phyloP scores from a whole-genome alignment of 23 red algal genomes.

The Gracilaria vermiculophylla region DNA sequence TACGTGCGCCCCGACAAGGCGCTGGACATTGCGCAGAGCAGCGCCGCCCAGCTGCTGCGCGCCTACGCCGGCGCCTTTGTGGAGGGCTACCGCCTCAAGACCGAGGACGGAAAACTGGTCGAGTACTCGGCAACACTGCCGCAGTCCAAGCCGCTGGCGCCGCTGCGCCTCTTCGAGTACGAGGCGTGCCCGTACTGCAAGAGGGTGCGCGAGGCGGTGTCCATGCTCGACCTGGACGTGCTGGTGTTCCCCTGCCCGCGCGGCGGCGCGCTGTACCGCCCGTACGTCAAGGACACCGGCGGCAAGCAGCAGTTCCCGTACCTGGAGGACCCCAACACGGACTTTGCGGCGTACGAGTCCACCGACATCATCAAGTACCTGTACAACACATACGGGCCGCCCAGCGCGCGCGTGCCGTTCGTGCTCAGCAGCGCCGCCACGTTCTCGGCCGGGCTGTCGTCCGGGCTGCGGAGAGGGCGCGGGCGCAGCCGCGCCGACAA shows the following conservation, averaged over 20 bases:
- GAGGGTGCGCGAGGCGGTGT: conserved; percentile 85
- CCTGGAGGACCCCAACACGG: conserved; percentile 88
- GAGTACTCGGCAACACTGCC: conserved; percentile 89
- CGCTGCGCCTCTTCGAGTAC: conserved; percentile 86
- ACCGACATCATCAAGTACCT: conserved; percentile 91
- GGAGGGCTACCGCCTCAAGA: conserved; percentile 68
- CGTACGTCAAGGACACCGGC: conserved; percentile 61
- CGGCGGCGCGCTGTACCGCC: conserved; percentile 68
- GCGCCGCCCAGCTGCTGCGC: conserved; percentile 27
- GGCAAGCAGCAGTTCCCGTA: conserved; percentile 95
- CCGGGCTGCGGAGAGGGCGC: conserved; percentile 30
- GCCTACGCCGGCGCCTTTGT: conserved; percentile 77
- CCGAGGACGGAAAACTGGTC: conserved; percentile 39
- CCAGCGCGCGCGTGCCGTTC: conserved; percentile 62
- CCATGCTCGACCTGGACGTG: conserved; percentile 86
- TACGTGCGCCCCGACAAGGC: conserved; percentile 70
- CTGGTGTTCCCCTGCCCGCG: conserved; percentile 87
- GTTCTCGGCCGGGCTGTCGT: conserved; percentile 61
- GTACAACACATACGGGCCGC: conserved; percentile 86
- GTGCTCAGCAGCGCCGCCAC: conserved; percentile 53
- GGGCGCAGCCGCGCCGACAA: conserved; percentile 38
- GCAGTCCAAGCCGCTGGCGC: conserved; percentile 46
- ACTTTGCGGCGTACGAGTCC: conserved; percentile 82
- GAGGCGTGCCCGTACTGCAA: conserved; percentile 93
- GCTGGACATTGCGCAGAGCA: conserved; percentile 50